These are phyloP conservation scores for Fomitopsis pulvina DNA, from an alignment of 768 basidiomycete genomes.

Conservation along the genomic window DNA sequence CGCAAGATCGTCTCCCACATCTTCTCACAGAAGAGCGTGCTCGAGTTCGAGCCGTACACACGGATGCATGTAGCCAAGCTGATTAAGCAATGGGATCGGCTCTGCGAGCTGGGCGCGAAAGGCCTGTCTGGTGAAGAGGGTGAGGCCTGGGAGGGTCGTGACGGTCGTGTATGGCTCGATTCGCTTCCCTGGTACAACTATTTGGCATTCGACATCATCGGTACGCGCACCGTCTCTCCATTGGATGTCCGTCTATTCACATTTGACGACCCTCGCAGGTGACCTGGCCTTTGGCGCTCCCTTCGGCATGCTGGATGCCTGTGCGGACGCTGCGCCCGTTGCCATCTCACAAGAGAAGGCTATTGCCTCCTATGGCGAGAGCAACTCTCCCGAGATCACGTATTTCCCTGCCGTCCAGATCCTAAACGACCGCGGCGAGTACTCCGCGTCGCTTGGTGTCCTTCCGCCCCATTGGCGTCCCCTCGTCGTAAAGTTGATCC, in stretches of 20 bases:
- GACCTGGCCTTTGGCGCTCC: conserved; percentile 84
- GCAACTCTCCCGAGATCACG: conserved; percentile 27
- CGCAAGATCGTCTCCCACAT: conserved; percentile 87
- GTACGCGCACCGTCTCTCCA: conserved; percentile 20
- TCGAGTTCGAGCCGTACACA: conserved; percentile 85
- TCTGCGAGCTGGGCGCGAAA: conserved; percentile 49
- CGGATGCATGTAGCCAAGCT: conserved; percentile 55
- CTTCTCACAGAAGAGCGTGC: conserved; percentile 77
- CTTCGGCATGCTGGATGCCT: conserved; percentile 81
- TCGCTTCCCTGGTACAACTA: conserved; percentile 67
- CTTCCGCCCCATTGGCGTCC: conserved; percentile 70
- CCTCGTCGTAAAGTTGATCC: conserved; percentile 44
- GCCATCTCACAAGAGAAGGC: conserved; percentile 49
- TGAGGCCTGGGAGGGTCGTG: conserved; percentile 51
- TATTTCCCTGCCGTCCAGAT: conserved; percentile 79
- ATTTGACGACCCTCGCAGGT: conserved; percentile 44
- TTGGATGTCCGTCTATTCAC: background rate
- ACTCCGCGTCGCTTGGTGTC: conserved; percentile 76
- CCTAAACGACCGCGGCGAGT: conserved; percentile 85
- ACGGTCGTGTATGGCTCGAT: conserved; percentile 68
- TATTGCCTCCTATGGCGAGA: conserved; percentile 52
- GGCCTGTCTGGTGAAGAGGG: conserved; percentile 53
- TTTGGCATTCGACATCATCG: conserved; percentile 73
- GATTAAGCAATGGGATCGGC: conserved; percentile 68
- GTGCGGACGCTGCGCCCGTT: conserved; percentile 65